A percentile compares a stretch with the other conserved stretches of the same genome.
phyloP scores from a whole-genome alignment of 345 rosid species.

The Bruguiera parviflora region DNA sequence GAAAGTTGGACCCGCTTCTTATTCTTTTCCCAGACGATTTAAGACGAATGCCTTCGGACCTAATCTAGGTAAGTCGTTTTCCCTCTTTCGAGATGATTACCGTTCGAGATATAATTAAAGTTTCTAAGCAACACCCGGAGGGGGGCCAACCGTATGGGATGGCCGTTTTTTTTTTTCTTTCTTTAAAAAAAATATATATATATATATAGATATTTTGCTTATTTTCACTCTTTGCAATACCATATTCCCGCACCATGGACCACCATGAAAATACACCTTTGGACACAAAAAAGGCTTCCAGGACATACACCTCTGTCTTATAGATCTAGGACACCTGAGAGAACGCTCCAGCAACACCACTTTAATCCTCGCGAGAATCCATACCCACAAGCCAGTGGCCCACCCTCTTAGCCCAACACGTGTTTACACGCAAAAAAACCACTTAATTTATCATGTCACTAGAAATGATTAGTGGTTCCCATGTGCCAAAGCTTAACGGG shows the following conservation, averaged over 20 bases:
- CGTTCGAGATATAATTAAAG: no score
- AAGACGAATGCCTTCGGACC: no score
- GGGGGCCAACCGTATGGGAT: no score
- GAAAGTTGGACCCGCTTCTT: no score
- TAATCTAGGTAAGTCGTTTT: no score
- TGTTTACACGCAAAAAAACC: background rate
- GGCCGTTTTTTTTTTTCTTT: no score
- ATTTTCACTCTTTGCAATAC: background rate
- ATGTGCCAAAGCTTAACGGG: constrained; percentile 52
- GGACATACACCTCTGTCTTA: constrained; percentile 28
- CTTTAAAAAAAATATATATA: background rate
- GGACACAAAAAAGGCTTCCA: background rate
- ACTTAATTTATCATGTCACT: background rate
- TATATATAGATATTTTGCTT: background rate
- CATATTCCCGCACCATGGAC: constrained; percentile 11
- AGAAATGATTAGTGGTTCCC: constrained; percentile 25
- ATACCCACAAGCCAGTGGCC: constrained; percentile 13
- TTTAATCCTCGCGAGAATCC: constrained; percentile 21
- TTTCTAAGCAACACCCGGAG: no score
- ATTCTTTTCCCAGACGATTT: no score
- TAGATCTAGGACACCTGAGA: constrained; percentile 45
- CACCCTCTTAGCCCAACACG: constrained; percentile 15
- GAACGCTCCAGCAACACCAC: constrained; percentile 11
- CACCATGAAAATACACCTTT: background rate
- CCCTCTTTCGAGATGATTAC: no score